These are phyloP conservation scores for Hypholoma sublateritium DNA, from an alignment of 768 basidiomycete species.

Conservation along the genomic window DNA sequence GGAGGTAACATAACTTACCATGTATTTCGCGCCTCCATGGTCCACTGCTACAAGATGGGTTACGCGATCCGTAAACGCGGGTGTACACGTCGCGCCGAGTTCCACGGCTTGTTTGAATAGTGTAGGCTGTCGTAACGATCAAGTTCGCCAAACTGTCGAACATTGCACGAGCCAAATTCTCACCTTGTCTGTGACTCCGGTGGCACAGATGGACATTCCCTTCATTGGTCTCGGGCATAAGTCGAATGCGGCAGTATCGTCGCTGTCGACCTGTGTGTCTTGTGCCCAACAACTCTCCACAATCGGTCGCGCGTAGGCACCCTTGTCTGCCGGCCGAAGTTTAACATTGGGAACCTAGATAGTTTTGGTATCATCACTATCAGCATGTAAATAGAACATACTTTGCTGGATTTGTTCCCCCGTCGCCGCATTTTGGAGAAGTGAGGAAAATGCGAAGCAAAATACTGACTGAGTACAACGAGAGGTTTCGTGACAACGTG, in stretches of 20 bases:
- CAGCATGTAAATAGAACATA: conserved; percentile 14
- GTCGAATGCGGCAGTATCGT: conserved; percentile 45
- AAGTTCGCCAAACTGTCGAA: not conserved
- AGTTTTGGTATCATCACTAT: not conserved
- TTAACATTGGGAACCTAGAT: conserved; percentile 79
- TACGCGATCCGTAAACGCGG: conserved; percentile 80
- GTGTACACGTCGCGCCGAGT: conserved; percentile 71
- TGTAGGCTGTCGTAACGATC: conserved; percentile 44
- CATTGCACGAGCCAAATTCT: no score
- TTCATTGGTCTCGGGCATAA: conserved; percentile 67
- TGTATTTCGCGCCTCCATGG: conserved; percentile 86
- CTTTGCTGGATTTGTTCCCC: conserved; percentile 69
- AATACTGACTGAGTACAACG: no score
- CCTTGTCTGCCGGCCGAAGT: conserved; percentile 61
- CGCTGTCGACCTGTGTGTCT: conserved; percentile 50
- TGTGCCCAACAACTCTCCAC: conserved; percentile 40
- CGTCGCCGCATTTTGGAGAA: conserved; percentile 43
- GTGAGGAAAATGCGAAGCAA: no score
- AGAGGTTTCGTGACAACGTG: no score
- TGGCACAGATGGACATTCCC: conserved; percentile 67
- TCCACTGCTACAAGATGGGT: conserved; percentile 83
- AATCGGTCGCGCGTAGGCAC: conserved; percentile 27
- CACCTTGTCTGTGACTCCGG: conserved; percentile 80
- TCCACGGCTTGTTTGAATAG: conserved; percentile 77
- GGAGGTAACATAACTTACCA: conserved; percentile 37